Percentiles rank a stretch among this genome's conserved stretches.
phyloP scores from a whole-genome alignment of 495 filamentous ascomycete genomes.

The Penicillium salamii region DNA sequence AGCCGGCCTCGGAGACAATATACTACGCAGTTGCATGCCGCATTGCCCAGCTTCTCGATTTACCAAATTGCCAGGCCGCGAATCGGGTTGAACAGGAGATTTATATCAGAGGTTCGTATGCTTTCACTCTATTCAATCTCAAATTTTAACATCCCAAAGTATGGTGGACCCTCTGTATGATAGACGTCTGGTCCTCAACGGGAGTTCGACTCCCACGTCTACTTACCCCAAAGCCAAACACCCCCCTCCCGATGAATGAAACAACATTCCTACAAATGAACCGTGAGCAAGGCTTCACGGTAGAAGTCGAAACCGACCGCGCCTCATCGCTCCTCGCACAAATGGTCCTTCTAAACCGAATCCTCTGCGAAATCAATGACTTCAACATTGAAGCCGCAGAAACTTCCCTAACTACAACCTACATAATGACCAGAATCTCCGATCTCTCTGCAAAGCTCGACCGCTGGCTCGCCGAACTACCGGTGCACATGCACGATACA shows the following conservation, averaged over 20 bases:
- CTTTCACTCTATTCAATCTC: neutral
- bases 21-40: conserved; percentile 22
- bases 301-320: neutral
- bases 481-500: conserved; percentile 28
- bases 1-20: conserved; percentile 14
- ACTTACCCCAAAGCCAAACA: conserved; percentile 17
- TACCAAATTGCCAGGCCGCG: conserved; percentile 10
- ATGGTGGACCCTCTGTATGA: conserved; percentile 45
- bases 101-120: conserved; percentile 25
- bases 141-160: conserved; percentile 13
- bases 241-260: conserved; percentile 33
- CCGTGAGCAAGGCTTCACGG: conserved; percentile 8
- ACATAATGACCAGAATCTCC: conserved; percentile 16
- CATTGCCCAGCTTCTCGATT: conserved; percentile 21
- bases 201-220: conserved; percentile 32
- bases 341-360: conserved; percentile 35
- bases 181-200: conserved; percentile 40
- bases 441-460: conserved; percentile 25
- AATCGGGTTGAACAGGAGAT: conserved; percentile 15
- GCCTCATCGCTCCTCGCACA: conserved; percentile 26
- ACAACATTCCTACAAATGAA: conserved; percentile 14
- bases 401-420: conserved; percentile 3
- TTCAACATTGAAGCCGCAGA: conserved; percentile 27
- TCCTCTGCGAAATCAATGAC: conserved; percentile 31
- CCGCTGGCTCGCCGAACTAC: conserved; percentile 26